Percentiles rank a stretch among this genome's conserved stretches.
phyloP scores from a whole-genome alignment of 2,329 filamentous ascomycete species.

The Colletotrichum brevisporum region DNA sequence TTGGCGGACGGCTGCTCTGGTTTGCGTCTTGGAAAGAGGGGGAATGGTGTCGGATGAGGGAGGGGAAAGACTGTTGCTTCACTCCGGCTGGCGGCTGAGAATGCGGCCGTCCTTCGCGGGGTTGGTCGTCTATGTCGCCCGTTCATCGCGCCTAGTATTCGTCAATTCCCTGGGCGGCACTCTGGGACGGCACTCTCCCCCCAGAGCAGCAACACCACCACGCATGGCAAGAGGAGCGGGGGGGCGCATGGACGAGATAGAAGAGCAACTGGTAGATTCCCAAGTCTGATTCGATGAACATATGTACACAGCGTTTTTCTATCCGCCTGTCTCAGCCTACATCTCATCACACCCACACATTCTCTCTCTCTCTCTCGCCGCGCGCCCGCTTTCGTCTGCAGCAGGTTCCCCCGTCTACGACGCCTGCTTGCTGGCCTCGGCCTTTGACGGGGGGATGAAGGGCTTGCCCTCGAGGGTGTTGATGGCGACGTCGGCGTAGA shows the following conservation, averaged over 20 bases:
- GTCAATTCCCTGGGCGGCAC: too few relatives aligned
- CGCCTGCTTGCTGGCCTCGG: slow-evolving; percentile 40
- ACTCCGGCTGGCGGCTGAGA: neutral
- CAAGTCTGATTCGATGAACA: slow-evolving; percentile 42
- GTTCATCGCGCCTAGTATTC: too few relatives aligned
- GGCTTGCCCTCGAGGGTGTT: slow-evolving; percentile 59
- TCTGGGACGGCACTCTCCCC: too few relatives aligned
- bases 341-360: slow-evolving; percentile 1
- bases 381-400: neutral
- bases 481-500: slow-evolving; percentile 69
- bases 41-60: neutral
- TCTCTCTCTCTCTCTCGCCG: slow-evolving; percentile 11
- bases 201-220: neutral
- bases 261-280: slow-evolving; percentile 29
- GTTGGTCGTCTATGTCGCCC: neutral
- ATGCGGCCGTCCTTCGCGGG: neutral
- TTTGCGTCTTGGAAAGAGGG: slow-evolving; percentile 13
- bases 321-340: slow-evolving; percentile 34
- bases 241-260: neutral
- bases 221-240: neutral
- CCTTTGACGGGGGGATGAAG: slow-evolving; percentile 49
- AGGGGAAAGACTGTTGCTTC: neutral
- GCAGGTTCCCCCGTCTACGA: slow-evolving; percentile 17
- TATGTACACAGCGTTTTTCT: slow-evolving; percentile 43
- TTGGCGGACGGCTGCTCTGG: neutral